These are phyloP conservation scores for Aspergillus incahuasiensis DNA, from an alignment of 495 filamentous ascomycete genomes.

Conservation along the genomic window DNA sequence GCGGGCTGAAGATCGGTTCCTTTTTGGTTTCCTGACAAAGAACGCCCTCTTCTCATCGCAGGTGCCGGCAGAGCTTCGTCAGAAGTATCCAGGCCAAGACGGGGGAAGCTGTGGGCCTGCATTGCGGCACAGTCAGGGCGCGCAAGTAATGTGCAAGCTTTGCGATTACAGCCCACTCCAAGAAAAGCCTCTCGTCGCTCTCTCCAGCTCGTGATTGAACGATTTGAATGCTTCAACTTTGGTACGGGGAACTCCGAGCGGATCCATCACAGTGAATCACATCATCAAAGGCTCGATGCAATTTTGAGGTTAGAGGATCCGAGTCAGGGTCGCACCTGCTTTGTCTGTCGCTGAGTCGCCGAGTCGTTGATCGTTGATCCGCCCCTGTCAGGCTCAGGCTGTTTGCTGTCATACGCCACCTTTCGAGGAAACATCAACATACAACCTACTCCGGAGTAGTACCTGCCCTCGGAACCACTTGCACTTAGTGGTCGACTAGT, in stretches of 20 bases:
- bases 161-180: not conserved
- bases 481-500: not conserved
- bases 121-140: slow-evolving; percentile 23
- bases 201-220: not conserved
- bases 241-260: not conserved
- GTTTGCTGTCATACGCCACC: not conserved
- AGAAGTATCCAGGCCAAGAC: slow-evolving; percentile 4
- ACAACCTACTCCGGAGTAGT: too few species aligned
- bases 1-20: not conserved
- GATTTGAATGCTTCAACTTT: not conserved
- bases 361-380: not conserved
- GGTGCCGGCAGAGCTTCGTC: not conserved
- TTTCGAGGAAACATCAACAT: slow-evolving; percentile 16
- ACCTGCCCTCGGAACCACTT: slow-evolving; percentile 5
- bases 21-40: not conserved
- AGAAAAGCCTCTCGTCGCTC: slow-evolving; percentile 5
- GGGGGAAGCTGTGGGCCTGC: slow-evolving; percentile 3
- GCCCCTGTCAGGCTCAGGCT: not conserved
- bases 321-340: not conserved
- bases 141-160: slow-evolving; percentile 17
- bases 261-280: not conserved
- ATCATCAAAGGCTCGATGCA: not conserved
- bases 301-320: too few species aligned
- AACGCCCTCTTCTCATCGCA: not conserved
- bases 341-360: not conserved